Evolutionary conservation across 176 grass and related monocot genomes (phyloP).

Genomic region (Alloteropsis semialata): DNA sequence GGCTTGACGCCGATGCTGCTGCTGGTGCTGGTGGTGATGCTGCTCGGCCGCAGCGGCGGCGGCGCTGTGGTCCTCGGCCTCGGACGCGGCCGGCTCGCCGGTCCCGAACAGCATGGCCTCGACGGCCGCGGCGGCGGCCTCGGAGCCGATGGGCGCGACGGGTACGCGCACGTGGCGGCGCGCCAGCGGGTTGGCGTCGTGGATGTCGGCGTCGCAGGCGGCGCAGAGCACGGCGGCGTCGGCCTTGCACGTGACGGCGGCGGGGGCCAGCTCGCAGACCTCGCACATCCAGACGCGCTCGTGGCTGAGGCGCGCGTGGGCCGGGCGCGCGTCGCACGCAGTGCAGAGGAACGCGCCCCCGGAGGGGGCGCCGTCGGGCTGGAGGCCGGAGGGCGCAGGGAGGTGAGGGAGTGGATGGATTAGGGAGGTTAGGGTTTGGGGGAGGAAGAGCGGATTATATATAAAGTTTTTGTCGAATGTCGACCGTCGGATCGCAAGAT

Average conservation of each 20-base stretch:
- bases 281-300: constrained; percentile 74
- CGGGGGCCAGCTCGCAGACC: constrained; percentile 82
- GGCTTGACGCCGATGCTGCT: no score
- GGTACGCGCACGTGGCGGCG: constrained; percentile 76
- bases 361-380: background rate
- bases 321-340: constrained; percentile 43
- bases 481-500: no score
- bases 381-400: no score
- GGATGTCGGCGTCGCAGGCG: constrained; percentile 79
- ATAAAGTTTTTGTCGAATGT: no score
- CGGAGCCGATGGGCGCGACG: constrained; percentile 49
- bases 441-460: no score
- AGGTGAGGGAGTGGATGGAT: no score
- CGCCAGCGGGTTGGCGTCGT: constrained; percentile 84
- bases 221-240: constrained; percentile 81
- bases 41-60: background rate
- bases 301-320: constrained; percentile 40
- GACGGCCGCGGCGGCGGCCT: constrained; percentile 5
- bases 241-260: constrained; percentile 84
- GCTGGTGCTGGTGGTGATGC: constrained; percentile 7
- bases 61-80: constrained; percentile 19
- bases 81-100: constrained; percentile 3
- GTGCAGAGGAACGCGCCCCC: constrained; percentile 44
- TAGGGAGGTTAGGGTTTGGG: no score
- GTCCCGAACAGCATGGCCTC: constrained; percentile 44